phyloP scores from a whole-genome alignment of 352 stramenopile species.

The Lagenidium sp. region DNA sequence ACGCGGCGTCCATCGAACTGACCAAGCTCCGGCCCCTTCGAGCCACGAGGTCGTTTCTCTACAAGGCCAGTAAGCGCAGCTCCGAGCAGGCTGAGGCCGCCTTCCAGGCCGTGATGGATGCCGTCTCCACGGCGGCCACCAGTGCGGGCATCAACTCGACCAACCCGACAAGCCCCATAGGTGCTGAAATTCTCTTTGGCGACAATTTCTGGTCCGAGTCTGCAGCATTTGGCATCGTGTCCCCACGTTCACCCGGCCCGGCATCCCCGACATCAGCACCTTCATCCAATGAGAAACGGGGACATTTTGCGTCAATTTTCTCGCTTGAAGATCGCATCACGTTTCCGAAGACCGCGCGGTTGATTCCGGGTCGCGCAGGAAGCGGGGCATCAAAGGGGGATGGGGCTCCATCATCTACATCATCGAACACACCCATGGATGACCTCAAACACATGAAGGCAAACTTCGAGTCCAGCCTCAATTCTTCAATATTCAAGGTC shows the following conservation, averaged over 20 bases:
- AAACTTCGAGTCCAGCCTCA: constrained; percentile 67
- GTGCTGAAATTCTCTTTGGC: constrained; percentile 31
- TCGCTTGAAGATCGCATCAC: constrained; percentile 51
- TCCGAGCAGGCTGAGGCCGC: constrained; percentile 57
- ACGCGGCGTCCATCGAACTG: constrained; percentile 6
- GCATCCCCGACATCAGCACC: constrained; percentile 1
- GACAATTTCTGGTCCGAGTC: constrained; percentile 46
- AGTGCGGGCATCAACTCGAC: constrained; percentile 6
- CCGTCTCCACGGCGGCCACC: constrained; percentile 25
- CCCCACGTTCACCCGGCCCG: constrained; percentile 7
- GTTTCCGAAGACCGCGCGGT: constrained; percentile 36
- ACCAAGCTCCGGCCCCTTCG: constrained; percentile 27
- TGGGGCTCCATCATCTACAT: background rate
- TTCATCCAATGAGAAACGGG: constrained; percentile 13
- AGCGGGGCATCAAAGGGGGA: background rate
- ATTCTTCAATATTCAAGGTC: constrained; percentile 61
- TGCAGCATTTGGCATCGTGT: constrained; percentile 8
- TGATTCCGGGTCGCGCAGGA: constrained; percentile 16
- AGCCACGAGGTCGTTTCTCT: constrained; percentile 51
- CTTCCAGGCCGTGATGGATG: constrained; percentile 59
- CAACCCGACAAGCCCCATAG: constrained; percentile 7
- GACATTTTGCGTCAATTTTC: constrained; percentile 37
- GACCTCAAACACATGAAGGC: constrained; percentile 68
- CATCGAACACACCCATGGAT: constrained; percentile 24
- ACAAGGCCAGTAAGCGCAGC: constrained; percentile 60